phyloP scores from a whole-genome alignment of 345 rosid species.

The Ceriops tagal region DNA sequence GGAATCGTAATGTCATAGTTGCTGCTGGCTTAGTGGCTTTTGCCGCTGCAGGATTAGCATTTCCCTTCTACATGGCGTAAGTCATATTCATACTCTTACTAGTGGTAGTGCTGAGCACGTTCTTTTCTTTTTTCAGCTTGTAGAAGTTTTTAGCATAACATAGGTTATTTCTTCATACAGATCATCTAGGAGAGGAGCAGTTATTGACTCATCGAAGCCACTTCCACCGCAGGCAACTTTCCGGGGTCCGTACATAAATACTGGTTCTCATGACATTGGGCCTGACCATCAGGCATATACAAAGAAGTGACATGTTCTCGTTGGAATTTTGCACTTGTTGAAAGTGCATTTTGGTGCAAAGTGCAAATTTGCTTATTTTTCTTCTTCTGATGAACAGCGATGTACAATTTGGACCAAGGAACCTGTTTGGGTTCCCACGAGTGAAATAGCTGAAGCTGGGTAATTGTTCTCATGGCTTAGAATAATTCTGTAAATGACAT shows the following conservation, averaged over 20 bases:
- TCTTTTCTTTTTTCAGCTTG: not conserved
- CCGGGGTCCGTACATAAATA: constrained; percentile 92
- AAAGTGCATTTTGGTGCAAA: not conserved
- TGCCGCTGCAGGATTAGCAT: constrained; percentile 77
- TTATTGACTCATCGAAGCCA: constrained; percentile 78
- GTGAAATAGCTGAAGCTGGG: not conserved
- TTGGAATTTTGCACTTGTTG: not conserved
- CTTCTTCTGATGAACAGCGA: not conserved
- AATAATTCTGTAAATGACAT: not conserved
- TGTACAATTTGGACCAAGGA: constrained; percentile 5
- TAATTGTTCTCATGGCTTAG: not conserved
- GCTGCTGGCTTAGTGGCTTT: constrained; percentile 77
- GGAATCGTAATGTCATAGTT: constrained; percentile 57
- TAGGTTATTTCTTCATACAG: not conserved
- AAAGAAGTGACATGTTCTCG: constrained; percentile 46
- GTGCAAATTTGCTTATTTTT: not conserved
- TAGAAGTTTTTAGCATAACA: not conserved
- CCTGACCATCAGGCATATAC: constrained; percentile 69
- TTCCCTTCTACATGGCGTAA: constrained; percentile 93
- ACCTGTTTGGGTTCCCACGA: not conserved
- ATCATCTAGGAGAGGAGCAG: constrained; percentile 47
- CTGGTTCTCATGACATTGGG: constrained; percentile 88
- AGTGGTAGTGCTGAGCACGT: not conserved
- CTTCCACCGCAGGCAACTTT: constrained; percentile 94
- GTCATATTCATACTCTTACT: constrained; percentile 16